Evolutionary conservation across 192 early-diverging fungal genomes (phyloP).

Genomic region (Coemansia guatemalensis): DNA sequence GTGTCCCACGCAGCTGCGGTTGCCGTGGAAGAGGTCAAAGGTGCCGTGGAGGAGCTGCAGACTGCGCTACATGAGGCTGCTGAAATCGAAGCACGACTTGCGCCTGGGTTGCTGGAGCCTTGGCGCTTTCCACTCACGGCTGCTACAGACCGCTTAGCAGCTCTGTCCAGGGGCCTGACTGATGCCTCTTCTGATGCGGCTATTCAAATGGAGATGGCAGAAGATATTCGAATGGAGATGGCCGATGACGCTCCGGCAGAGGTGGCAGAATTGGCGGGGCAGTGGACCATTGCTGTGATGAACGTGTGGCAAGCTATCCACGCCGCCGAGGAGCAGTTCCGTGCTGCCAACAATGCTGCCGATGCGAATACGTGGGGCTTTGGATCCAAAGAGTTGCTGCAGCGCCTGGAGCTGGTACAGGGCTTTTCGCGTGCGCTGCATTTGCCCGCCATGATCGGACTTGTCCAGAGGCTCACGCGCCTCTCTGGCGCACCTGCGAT

Average conservation of each 20-base stretch:
- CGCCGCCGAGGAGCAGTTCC: conserved; percentile 30
- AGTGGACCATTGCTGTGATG: conserved; percentile 44
- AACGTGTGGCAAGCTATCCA: conserved; percentile 42
- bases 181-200: neutral
- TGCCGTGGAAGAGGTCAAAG: neutral
- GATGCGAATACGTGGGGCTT: conserved; percentile 38
- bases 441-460: conserved; percentile 25
- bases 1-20: conserved; percentile 1
- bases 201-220: too few species aligned
- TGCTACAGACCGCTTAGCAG: neutral
- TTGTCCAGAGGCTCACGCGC: conserved; percentile 17
- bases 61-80: conserved; percentile 14
- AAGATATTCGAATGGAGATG: too few species aligned
- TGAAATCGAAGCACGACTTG: neutral
- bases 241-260: neutral
- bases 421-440: conserved; percentile 24
- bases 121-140: conserved; percentile 11
- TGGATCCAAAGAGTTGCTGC: conserved; percentile 40
- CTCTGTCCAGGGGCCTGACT: neutral
- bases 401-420: conserved; percentile 27
- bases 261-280: conserved; percentile 24
- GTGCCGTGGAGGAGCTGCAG: neutral
- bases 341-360: neutral
- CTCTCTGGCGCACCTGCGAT: neutral
- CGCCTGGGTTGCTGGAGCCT: neutral